Evolutionary conservation across 176 grass and related monocot species (phyloP).

Genomic region (Saccharum officinarum): DNA sequence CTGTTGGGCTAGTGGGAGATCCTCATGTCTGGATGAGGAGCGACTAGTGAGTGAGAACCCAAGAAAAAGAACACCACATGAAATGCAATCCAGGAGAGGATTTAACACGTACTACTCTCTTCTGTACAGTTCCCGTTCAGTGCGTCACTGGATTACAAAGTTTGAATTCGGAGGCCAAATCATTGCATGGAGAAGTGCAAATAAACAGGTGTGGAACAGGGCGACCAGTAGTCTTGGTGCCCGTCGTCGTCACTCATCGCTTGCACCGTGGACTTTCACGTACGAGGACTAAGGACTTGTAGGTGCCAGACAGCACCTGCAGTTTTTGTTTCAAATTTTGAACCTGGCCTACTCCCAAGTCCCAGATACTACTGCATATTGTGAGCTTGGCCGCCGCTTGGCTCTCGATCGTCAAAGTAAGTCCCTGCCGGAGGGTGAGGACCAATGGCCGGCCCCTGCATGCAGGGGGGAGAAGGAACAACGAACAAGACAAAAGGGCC

Average conservation of each 20-base stretch:
- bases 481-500: not conserved
- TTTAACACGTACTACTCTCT: too few species aligned
- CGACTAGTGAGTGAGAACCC: not conserved
- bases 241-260: not conserved
- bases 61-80: not conserved
- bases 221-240: not conserved
- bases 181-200: not conserved
- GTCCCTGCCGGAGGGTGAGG: not conserved
- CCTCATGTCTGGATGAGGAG: not conserved
- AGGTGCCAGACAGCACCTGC: not conserved
- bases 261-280: constrained; percentile 1
- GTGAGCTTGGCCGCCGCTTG: not conserved
- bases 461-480: not conserved
- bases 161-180: not conserved
- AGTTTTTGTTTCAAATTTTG: constrained; percentile 40
- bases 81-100: too few species aligned
- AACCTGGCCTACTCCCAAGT: not conserved
- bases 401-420: not conserved
- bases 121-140: not conserved
- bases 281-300: too few species aligned
- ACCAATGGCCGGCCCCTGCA: not conserved
- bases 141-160: not conserved
- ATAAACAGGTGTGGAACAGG: not conserved
- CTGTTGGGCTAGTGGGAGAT: not conserved
- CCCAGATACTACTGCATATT: not conserved